Percentiles rank a stretch among this genome's conserved stretches.
These are phyloP conservation scores for Fusarium staphyleae DNA, from an alignment of 2,329 filamentous ascomycete species.

Conservation along the genomic window DNA sequence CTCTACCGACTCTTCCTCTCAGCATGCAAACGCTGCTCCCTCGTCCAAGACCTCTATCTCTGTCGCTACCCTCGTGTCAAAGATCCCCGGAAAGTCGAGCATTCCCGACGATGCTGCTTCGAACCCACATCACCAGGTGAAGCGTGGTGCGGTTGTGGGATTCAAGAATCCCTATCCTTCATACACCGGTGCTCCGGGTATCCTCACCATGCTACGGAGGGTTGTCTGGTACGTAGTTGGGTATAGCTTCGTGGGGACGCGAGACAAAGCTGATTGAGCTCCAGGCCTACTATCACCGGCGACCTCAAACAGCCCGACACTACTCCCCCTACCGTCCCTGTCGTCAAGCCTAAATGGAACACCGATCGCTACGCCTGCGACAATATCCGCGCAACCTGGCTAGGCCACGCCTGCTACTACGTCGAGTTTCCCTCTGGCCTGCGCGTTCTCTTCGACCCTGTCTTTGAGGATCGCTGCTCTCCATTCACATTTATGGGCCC, in stretches of 20 bases:
- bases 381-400: constrained; percentile 85
- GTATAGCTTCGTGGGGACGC: background rate
- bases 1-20: constrained; percentile 29
- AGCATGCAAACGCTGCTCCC: constrained; percentile 6
- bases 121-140: constrained; percentile 58
- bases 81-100: constrained; percentile 45
- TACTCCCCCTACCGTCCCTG: constrained; percentile 68
- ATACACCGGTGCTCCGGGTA: constrained; percentile 38
- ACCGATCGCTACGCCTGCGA: constrained; percentile 61
- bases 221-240: constrained; percentile 48
- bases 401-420: constrained; percentile 93
- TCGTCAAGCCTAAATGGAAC: constrained; percentile 73
- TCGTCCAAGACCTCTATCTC: constrained; percentile 12
- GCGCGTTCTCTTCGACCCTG: constrained; percentile 90
- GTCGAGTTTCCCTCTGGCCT: constrained; percentile 88
- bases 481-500: constrained; percentile 75
- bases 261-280: constrained; percentile 11
- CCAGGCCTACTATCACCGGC: constrained; percentile 51
- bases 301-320: constrained; percentile 63
- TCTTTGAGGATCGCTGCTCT: constrained; percentile 87
- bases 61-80: constrained; percentile 44
- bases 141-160: constrained; percentile 49
- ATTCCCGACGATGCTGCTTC: constrained; percentile 52
- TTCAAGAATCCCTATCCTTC: constrained; percentile 63
- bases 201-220: constrained; percentile 40